Base-by-base conservation (phyloP, 257 asterid genomes). In the Przewalskia tangutica region DNA sequence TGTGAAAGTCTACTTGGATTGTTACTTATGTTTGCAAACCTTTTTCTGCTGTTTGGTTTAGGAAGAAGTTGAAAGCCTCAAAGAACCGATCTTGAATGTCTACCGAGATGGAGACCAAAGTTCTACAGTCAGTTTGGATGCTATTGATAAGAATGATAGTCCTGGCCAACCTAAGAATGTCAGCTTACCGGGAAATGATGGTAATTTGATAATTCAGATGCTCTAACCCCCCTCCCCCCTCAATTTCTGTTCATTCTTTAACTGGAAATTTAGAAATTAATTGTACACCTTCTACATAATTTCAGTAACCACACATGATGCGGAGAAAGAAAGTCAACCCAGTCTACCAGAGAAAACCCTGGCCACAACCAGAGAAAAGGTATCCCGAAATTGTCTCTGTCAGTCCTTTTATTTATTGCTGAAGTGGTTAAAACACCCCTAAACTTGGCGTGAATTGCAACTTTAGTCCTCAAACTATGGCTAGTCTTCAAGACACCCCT, bases 11-110 rank as follows among this genome's bases (percentile, higher is more conserved):
- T 40, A 60, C 73, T 16, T 3, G 46, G 3, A 58, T 85, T 76
- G 62, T n/a, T 80, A 67, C 81, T 81, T 58, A 55, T 55, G 60
- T 63, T 82, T 51, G 86, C 75, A 42, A 62, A 75, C 38, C 64
- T 50, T 68, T 51, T 48, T 73, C 73, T 42, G 86, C 55, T 80
- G 64, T 82, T 77, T 53, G 62, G 78, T 83, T 59, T 85, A 94
- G 97, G 95, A 92, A 85, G 93, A 89, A 83, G 51, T 79, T 77
- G 85, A 84, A 84, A 88, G 81, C 59, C 81, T 89, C 84, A 90
- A 85, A 88, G 99, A 90, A 86, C 98, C 97, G 17, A 79, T 77
- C 14, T 82, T 73, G 83, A 87, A 80, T 87, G 96, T 96, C 86
- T 96, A 90, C 90, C 90, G 87, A 89, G 95, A 93, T 79, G 88